phyloP scores from a whole-genome alignment of 768 basidiomycete genomes.

The Vishniacozyma victoriae region DNA sequence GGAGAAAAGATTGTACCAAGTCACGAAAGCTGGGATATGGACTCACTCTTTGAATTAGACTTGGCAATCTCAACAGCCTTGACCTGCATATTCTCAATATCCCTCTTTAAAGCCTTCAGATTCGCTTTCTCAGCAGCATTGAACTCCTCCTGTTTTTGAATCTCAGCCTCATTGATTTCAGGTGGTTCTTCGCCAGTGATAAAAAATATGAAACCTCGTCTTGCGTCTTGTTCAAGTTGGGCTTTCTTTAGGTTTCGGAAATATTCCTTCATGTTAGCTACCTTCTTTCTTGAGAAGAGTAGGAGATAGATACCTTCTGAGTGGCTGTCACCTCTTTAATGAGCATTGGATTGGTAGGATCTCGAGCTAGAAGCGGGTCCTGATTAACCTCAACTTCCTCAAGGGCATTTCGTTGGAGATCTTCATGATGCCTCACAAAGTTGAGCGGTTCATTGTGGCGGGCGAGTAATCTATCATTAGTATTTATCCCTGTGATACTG shows the following conservation, averaged over 20 bases:
- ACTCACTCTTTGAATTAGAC: no score
- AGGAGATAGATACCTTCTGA: conserved; percentile 26
- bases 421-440: no score
- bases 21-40: no score
- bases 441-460: no score
- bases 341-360: conserved; percentile 33
- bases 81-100: conserved; percentile 68
- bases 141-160: conserved; percentile 53
- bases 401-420: no score
- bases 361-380: no score
- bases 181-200: conserved; percentile 82
- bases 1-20: no score
- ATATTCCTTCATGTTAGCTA: conserved; percentile 25
- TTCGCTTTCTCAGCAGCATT: not conserved
- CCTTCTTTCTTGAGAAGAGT: not conserved
- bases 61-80: conserved; percentile 59
- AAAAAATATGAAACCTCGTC: conserved; percentile 77
- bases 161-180: conserved; percentile 71
- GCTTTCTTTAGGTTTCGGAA: conserved; percentile 65
- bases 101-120: conserved; percentile 46
- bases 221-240: conserved; percentile 83
- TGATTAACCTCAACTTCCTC: no score
- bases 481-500: no score
- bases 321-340: conserved; percentile 35
- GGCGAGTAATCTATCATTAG: no score